Base-by-base conservation (phyloP, 2,329 filamentous ascomycete genomes). In the Lachnellula cervina region DNA sequence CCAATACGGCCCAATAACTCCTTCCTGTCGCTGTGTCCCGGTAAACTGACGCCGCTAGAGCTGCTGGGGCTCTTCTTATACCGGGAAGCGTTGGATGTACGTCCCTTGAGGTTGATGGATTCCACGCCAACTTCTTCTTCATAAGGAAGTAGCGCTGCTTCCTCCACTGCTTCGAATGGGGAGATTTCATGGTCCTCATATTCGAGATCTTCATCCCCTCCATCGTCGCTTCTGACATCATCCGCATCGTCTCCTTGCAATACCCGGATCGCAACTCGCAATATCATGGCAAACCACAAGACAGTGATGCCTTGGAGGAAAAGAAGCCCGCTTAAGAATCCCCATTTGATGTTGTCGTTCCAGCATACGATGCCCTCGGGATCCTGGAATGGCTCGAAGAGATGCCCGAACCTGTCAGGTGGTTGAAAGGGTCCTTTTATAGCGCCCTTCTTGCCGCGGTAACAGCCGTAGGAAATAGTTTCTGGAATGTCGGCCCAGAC, bases 211-310 rank as follows among this genome's bases (percentile, higher is more conserved):
- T 81, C 85, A 21, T 86, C 89, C 5, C 76, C 87, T 72, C 96
- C 91, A 61, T 90, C 90, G 64, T 97, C 93, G 60, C 90, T 96
- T 54, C 94, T 84, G 17, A 84, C 81, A 68, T 99, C 94, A 61
- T 97, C 91, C 5, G 93, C 91, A 34, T 83, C 78, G 38, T 80
- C 82, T 34, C 93, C 92, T 50, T 80, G 81, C 37, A 97, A 69
- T 5, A 97, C 91, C 59, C 87, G 86, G 59, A 88, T 79, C 21
- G 91, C 91, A 2, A 99, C 89, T 55, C 85, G 83, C 40, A 92
- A 73, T 63, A 97, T 96, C 84, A 96, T 88, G 59, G 78, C 80
- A 68, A 97, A 96, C 94, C 94, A 97, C 59, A 89, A 79, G 37
- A 96, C 76, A 34, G 89, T 91, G 52, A 99, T 80, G 21, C 79